These are phyloP conservation scores for Prunus campanulata DNA, from an alignment of 306 rosid genomes.

Conservation along the genomic window DNA sequence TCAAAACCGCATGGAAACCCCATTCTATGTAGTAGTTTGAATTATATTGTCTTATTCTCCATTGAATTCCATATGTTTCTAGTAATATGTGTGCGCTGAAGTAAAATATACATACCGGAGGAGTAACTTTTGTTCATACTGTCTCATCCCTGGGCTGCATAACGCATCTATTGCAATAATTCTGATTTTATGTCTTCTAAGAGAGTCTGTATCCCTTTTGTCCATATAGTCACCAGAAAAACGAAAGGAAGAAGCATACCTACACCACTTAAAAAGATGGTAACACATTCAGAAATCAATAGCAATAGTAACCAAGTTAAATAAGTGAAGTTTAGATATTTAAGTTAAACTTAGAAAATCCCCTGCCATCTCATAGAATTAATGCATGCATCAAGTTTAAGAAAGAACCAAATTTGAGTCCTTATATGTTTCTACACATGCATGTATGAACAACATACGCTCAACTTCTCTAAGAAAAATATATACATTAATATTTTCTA, in stretches of 20 bases:
- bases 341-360: neutral
- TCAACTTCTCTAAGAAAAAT: neutral
- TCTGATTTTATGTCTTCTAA: conserved; percentile 74
- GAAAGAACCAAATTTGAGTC: neutral
- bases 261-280: conserved; percentile 37
- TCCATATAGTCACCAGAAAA: conserved; percentile 76
- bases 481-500: neutral
- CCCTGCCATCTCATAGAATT: conserved; percentile 3
- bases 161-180: conserved; percentile 87
- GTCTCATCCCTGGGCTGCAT: conserved; percentile 73
- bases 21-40: neutral
- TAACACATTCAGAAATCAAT: conserved; percentile 15
- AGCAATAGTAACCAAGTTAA: conserved; percentile 5
- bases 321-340: neutral
- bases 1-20: neutral
- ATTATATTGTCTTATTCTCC: neutral
- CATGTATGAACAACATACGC: neutral
- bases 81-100: neutral
- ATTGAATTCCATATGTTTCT: neutral
- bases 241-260: conserved; percentile 83
- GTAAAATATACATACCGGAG: conserved; percentile 60
- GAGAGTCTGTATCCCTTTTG: conserved; percentile 46
- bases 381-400: neutral
- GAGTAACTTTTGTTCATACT: conserved; percentile 54
- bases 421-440: neutral